phyloP scores from a whole-genome alignment of 768 basidiomycete species.

The Dentipellis fragilis region DNA sequence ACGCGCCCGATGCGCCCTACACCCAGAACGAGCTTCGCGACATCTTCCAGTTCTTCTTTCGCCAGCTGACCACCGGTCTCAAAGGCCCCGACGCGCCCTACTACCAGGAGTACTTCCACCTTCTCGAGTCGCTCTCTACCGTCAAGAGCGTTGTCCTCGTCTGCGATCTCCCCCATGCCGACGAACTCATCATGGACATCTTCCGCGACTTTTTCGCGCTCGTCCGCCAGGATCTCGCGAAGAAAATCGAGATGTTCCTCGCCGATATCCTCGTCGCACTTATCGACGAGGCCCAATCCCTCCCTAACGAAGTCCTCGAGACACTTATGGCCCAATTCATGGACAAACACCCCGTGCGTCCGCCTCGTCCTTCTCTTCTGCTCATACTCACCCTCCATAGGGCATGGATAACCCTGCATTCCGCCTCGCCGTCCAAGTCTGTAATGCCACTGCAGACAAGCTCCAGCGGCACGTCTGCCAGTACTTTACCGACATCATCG shows the following conservation, averaged over 20 bases:
- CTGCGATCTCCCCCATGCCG: slow-evolving; percentile 81
- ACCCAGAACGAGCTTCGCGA: slow-evolving; percentile 82
- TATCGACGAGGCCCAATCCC: slow-evolving; percentile 72
- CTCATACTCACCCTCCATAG: slow-evolving; percentile 22
- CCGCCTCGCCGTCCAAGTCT: slow-evolving; percentile 78
- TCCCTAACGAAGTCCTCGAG: slow-evolving; percentile 78
- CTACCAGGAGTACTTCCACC: slow-evolving; percentile 87
- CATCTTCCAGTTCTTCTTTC: slow-evolving; percentile 95
- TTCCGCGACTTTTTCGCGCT: slow-evolving; percentile 80
- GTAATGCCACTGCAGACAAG: slow-evolving; percentile 75
- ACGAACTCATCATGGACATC: slow-evolving; percentile 73
- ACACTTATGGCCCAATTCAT: slow-evolving; percentile 77
- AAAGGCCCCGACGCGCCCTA: slow-evolving; percentile 73
- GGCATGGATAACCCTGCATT: slow-evolving; percentile 66
- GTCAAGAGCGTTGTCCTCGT: slow-evolving; percentile 94
- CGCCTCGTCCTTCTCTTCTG: not conserved
- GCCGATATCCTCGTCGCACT: slow-evolving; percentile 85
- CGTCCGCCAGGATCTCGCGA: slow-evolving; percentile 61
- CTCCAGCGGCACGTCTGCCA: slow-evolving; percentile 83
- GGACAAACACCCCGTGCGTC: slow-evolving; percentile 62
- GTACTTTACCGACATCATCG: slow-evolving; percentile 88
- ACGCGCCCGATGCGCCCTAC: slow-evolving; percentile 96
- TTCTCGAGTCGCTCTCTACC: slow-evolving; percentile 87
- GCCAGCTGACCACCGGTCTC: slow-evolving; percentile 69
- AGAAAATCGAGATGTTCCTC: slow-evolving; percentile 79